Conservation (phyloP, 2,329 filamentous ascomycete species). For the Fusarium sororula region DNA sequence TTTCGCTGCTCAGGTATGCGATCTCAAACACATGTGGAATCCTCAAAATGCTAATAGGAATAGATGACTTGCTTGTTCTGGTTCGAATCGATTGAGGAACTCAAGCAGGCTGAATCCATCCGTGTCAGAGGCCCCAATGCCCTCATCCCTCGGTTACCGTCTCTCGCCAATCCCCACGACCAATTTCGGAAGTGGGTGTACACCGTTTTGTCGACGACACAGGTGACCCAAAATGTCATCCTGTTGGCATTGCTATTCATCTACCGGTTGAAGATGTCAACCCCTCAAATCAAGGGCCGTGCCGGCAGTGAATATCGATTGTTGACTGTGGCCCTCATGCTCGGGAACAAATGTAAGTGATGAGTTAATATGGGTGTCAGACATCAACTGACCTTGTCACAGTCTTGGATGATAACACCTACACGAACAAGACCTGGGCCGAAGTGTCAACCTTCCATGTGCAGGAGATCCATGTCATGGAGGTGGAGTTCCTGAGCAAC, state of each 20-base stretch:
- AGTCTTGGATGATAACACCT: slow-evolving; percentile 98
- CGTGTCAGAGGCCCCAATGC: slow-evolving; percentile 52
- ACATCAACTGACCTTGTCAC: slow-evolving; percentile 34
- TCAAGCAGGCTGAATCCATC: slow-evolving; percentile 77
- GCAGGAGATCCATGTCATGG: slow-evolving; percentile 97
- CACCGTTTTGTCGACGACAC: slow-evolving; percentile 89
- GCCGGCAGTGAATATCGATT: slow-evolving; percentile 93
- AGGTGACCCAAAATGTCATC: slow-evolving; percentile 96
- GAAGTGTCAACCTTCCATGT: slow-evolving; percentile 96
- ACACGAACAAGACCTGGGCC: slow-evolving; percentile 99
- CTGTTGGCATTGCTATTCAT: slow-evolving; percentile 90
- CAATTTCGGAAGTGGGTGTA: slow-evolving; percentile 95
- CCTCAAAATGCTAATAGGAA: slow-evolving; percentile 10
- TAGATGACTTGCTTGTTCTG: slow-evolving; percentile 97
- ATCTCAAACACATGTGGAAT: not conserved
- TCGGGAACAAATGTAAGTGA: slow-evolving; percentile 90
- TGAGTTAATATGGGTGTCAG: not conserved
- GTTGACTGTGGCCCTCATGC: slow-evolving; percentile 93
- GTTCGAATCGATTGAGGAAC: slow-evolving; percentile 88
- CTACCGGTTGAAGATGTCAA: slow-evolving; percentile 89
- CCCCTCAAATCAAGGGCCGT: slow-evolving; percentile 88
- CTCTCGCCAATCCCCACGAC: slow-evolving; percentile 78
- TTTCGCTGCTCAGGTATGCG: slow-evolving; percentile 81
- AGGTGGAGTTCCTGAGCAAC: slow-evolving; percentile 99
- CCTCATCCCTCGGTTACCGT: slow-evolving; percentile 64